phyloP scores from a whole-genome alignment of 2,329 filamentous ascomycete genomes.

The Plenodomus biglobosus region DNA sequence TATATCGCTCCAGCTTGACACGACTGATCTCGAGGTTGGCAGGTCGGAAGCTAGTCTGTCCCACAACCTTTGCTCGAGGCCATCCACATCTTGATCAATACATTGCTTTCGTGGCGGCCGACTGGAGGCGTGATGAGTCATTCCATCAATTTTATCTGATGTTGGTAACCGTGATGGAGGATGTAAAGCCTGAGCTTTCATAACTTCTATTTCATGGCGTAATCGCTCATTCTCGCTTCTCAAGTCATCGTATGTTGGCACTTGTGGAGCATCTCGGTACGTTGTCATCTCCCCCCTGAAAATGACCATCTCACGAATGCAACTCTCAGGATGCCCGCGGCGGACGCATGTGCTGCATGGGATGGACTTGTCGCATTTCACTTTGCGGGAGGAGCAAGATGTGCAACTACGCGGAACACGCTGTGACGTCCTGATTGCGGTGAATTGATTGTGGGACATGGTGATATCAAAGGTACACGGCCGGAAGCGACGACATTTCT shows the following conservation, averaged over 20 bases:
- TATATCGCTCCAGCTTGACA: constrained; percentile 1
- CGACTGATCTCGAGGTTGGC: not conserved
- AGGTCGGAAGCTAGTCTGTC: not conserved
- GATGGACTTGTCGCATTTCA: constrained; percentile 4
- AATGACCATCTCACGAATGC: constrained; percentile 2
- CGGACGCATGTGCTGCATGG: constrained; percentile 1
- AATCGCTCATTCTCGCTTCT: constrained; percentile 3
- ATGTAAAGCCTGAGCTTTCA: not conserved
- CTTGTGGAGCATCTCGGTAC: not conserved
- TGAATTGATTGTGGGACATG: too few relatives aligned
- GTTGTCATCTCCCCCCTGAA: constrained; percentile 3
- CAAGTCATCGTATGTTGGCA: constrained; percentile 2
- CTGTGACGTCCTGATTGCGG: not conserved
- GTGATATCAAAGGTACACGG: too few relatives aligned
- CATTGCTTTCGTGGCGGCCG: not conserved
- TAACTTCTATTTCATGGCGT: not conserved
- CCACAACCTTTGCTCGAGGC: constrained; percentile 1
- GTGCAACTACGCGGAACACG: constrained; percentile 4
- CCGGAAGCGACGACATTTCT: too few relatives aligned
- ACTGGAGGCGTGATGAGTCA: too few relatives aligned
- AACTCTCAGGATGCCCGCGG: constrained; percentile 1
- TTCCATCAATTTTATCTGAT: too few relatives aligned
- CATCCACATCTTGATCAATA: not conserved
- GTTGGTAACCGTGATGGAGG: too few relatives aligned
- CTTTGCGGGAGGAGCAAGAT: constrained; percentile 3